Evolutionary conservation across 1,139 yeast species (phyloP).

Genomic region (Suzukiozyma palmioleophila): DNA sequence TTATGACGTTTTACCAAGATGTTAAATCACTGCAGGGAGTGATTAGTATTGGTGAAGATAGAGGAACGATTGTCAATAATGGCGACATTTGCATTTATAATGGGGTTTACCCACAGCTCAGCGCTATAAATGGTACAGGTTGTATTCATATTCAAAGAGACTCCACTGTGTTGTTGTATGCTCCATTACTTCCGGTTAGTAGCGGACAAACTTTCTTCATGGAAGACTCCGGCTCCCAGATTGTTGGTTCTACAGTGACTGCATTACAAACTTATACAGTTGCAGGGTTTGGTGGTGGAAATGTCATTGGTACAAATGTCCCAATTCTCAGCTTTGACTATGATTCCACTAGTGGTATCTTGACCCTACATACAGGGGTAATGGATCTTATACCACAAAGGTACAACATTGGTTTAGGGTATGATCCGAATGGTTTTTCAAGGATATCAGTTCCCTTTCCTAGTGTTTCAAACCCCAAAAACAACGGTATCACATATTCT

Average conservation of each 20-base stretch:
- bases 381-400: background rate
- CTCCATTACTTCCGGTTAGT: background rate
- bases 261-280: constrained; percentile 18
- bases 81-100: constrained; percentile 21
- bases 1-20: constrained; percentile 17
- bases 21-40: constrained; percentile 14
- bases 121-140: constrained; percentile 16
- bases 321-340: constrained; percentile 8
- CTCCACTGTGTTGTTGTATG: constrained; percentile 6
- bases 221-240: constrained; percentile 12
- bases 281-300: constrained; percentile 27
- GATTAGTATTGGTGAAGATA: constrained; percentile 17
- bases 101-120: constrained; percentile 13
- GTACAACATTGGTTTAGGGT: constrained; percentile 2
- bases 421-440: background rate
- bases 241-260: constrained; percentile 14
- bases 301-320: constrained; percentile 16
- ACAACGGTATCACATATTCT: constrained; percentile 7
- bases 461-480: constrained; percentile 5
- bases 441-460: constrained; percentile 2
- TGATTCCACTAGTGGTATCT: constrained; percentile 1
- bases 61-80: constrained; percentile 14
- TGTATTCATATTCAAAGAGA: constrained; percentile 15
- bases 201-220: constrained; percentile 18
- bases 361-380: constrained; percentile 1